Evolutionary conservation across 2,329 filamentous ascomycete species (phyloP).

Genomic region (Trichoderma koningiopsis): DNA sequence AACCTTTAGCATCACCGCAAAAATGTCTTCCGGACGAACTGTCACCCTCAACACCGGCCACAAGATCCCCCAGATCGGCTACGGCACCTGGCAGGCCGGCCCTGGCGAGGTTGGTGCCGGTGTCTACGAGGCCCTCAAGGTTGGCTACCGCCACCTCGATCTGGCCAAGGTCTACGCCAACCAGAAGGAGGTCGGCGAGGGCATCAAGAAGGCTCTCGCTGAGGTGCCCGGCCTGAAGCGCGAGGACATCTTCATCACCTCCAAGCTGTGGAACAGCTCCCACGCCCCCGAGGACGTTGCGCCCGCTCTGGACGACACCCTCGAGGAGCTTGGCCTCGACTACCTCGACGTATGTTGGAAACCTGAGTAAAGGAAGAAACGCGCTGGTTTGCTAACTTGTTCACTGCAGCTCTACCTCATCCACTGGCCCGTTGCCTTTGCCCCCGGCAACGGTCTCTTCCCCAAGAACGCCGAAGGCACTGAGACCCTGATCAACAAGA

Average conservation of each 20-base stretch:
- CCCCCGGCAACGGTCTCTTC: constrained; percentile 46
- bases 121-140: constrained; percentile 64
- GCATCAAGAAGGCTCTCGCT: constrained; percentile 51
- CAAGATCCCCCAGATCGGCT: constrained; percentile 63
- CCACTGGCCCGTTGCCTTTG: constrained; percentile 61
- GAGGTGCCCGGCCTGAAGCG: constrained; percentile 55
- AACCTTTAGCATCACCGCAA: constrained; percentile 16
- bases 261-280: constrained; percentile 63
- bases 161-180: constrained; percentile 63
- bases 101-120: constrained; percentile 66
- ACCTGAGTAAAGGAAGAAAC: neutral
- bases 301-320: constrained; percentile 56
- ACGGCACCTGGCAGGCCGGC: constrained; percentile 68
- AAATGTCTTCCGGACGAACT: constrained; percentile 60
- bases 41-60: constrained; percentile 65
- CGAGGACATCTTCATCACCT: constrained; percentile 53
- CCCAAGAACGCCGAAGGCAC: constrained; percentile 43
- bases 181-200: constrained; percentile 60
- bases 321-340: constrained; percentile 57
- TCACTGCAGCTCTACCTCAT: constrained; percentile 56
- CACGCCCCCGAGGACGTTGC: constrained; percentile 62
- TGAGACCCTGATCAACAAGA: constrained; percentile 49
- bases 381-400: neutral
- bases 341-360: constrained; percentile 54
- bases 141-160: constrained; percentile 65